phyloP scores from a whole-genome alignment of 768 basidiomycete species.

The Exsudoporus frostii region DNA sequence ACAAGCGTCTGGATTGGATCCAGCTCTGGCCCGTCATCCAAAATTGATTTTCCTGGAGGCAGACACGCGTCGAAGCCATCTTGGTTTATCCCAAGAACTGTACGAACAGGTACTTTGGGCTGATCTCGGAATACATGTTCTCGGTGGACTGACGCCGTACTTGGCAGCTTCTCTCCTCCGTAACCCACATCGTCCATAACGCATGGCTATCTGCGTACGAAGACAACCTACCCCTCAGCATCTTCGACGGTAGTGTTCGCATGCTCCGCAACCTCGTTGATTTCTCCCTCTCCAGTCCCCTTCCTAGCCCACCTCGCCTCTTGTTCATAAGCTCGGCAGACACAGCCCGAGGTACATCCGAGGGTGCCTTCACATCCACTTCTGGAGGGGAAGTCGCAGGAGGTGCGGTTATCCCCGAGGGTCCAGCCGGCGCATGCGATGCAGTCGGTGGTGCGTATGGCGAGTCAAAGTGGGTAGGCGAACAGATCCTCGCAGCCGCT shows the following conservation, averaged over 20 bases:
- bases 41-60: slow-evolving; percentile 36
- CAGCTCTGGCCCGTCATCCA: slow-evolving; percentile 21
- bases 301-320: slow-evolving; percentile 27
- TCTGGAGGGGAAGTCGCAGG: not conserved
- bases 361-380: not conserved
- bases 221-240: not conserved
- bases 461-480: slow-evolving; percentile 24
- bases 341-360: not conserved
- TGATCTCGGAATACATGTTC: not conserved
- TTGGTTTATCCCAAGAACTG: slow-evolving; percentile 27
- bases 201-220: slow-evolving; percentile 14
- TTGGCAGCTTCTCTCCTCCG: slow-evolving; percentile 17
- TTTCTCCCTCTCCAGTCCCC: slow-evolving; percentile 34
- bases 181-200: slow-evolving; percentile 40
- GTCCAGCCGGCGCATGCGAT: slow-evolving; percentile 5
- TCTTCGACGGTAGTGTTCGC: slow-evolving; percentile 8
- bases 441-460: slow-evolving; percentile 9
- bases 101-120: slow-evolving; percentile 24
- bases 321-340: slow-evolving; percentile 33
- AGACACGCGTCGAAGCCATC: slow-evolving; percentile 15
- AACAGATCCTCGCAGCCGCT: slow-evolving; percentile 23
- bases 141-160: not conserved
- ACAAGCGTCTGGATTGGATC: slow-evolving; percentile 31
- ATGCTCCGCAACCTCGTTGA: slow-evolving; percentile 34
- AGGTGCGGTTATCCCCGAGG: not conserved